phyloP scores from a whole-genome alignment of 2,329 filamentous ascomycete species.

The Penicillium sp. region DNA sequence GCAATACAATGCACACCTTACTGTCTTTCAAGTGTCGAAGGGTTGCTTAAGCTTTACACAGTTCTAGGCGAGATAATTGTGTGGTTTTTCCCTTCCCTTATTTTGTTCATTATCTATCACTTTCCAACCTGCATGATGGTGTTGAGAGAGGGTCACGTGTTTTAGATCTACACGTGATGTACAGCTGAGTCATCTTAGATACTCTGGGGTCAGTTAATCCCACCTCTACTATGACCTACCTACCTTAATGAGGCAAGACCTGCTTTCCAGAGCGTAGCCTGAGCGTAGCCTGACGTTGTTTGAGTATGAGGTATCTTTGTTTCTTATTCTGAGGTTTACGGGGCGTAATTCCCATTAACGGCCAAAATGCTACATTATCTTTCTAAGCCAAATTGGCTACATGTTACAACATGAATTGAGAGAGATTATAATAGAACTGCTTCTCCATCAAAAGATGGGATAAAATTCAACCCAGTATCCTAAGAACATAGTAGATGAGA shows the following conservation, averaged over 20 bases:
- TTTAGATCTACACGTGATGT: not conserved
- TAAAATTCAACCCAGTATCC: not conserved
- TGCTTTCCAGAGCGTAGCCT: not conserved
- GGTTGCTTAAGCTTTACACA: not conserved
- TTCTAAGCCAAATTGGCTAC: not conserved
- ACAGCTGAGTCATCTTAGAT: not conserved
- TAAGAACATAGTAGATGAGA: conserved; percentile 1
- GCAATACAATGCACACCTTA: not conserved
- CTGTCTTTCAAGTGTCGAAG: not conserved
- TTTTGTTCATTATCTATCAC: not conserved
- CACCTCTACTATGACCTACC: not conserved
- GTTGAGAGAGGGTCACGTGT: not conserved
- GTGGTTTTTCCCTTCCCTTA: not conserved
- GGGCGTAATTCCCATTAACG: not conserved
- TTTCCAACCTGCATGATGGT: not conserved
- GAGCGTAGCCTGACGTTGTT: not conserved
- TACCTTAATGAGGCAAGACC: not conserved
- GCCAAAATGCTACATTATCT: not conserved
- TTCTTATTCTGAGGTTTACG: not conserved
- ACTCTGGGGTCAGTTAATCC: not conserved
- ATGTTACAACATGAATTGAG: conserved; percentile 1
- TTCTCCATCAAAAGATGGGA: not conserved
- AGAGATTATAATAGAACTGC: not conserved
- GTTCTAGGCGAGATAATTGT: not conserved
- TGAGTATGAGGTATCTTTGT: not conserved